Conservation (phyloP, 306 rosid genomes). For the Cucumis cinereus region DNA sequence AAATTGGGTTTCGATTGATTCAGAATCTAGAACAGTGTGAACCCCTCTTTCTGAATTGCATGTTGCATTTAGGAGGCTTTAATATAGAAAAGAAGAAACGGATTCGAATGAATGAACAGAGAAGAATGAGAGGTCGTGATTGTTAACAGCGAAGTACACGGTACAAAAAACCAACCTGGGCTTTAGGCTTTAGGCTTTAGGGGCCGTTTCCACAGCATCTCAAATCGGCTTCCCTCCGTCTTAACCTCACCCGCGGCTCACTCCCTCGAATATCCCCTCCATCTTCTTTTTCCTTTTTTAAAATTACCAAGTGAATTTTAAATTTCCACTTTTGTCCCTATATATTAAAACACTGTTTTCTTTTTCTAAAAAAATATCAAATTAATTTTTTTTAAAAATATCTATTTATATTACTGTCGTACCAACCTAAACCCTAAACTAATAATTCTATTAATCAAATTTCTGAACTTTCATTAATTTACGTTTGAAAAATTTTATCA, state of each 20-base stretch:
- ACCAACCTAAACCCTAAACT: too few species aligned
- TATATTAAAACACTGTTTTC: too few species aligned
- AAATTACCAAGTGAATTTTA: too few species aligned
- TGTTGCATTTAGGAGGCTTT: background rate
- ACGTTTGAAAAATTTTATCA: too few species aligned
- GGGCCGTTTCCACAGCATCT: background rate
- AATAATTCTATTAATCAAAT: too few species aligned
- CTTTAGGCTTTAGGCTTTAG: background rate
- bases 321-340: too few species aligned
- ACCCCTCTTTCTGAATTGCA: background rate
- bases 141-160: constrained; percentile 7
- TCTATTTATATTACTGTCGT: too few species aligned
- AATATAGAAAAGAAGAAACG: background rate
- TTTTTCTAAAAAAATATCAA: too few species aligned
- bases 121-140: constrained; percentile 3
- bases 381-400: too few species aligned
- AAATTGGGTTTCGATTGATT: background rate
- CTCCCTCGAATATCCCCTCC: background rate
- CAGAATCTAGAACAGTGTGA: background rate
- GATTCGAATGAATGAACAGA: background rate
- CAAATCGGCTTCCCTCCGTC: background rate
- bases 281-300: background rate
- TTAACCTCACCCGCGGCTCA: background rate
- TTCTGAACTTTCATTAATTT: too few species aligned
- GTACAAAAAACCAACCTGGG: background rate